Conservation (phyloP, 345 rosid genomes). For the Noccaea caerulescens region DNA sequence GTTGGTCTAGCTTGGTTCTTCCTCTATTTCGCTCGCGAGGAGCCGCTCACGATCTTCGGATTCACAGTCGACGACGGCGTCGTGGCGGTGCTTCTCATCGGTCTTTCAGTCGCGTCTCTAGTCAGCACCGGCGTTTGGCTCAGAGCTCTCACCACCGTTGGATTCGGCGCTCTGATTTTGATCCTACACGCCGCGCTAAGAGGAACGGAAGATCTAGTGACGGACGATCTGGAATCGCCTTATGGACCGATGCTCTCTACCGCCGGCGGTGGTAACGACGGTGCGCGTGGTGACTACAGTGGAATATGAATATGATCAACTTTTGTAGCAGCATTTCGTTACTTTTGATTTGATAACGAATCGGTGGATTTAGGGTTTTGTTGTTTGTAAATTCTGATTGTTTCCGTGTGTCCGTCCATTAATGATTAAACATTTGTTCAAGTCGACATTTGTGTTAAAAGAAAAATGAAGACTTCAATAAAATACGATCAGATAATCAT, state of each 20-base stretch:
- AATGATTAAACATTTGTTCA: conserved; percentile 21
- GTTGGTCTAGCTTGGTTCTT: conserved; percentile 61
- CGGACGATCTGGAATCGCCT: conserved; percentile 62
- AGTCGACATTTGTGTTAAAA: neutral
- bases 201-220: conserved; percentile 72
- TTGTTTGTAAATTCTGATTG: conserved; percentile 33
- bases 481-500: too few species aligned
- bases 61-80: conserved; percentile 50
- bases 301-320: conserved; percentile 50
- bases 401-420: conserved; percentile 6
- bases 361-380: conserved; percentile 32
- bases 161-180: conserved; percentile 48
- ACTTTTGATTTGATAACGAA: neutral
- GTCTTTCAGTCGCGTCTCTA: conserved; percentile 47
- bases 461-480: too few species aligned
- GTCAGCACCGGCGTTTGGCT: conserved; percentile 58
- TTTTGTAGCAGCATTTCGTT: neutral
- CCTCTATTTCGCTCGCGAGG: conserved; percentile 71
- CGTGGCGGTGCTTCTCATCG: conserved; percentile 49
- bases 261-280: conserved; percentile 45
- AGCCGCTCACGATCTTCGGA: conserved; percentile 51
- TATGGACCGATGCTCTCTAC: conserved; percentile 58
- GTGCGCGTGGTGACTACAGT: conserved; percentile 50
- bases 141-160: conserved; percentile 48
- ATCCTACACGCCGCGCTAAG: conserved; percentile 58